Evolutionary conservation across 192 early-diverging fungal genomes (phyloP), one percentile per base, ranked within the genome.

Genomic region (Linnemannia exigua): DNA sequence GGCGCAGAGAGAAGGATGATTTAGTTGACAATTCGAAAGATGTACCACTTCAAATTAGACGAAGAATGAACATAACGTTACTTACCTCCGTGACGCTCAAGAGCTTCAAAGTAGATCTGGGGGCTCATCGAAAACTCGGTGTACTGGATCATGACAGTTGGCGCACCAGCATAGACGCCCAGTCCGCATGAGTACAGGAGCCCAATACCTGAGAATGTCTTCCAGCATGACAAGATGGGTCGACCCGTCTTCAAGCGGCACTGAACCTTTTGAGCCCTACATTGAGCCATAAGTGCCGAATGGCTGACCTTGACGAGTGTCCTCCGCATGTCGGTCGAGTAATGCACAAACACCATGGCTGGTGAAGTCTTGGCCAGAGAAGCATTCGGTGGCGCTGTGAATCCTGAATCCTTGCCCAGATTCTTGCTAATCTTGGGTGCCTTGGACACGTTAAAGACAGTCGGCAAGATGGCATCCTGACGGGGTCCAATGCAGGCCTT

Each of bases 51-150:
- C 31, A 8, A 16, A 69, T 7, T 6, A 19, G 9, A 44, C 3
- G 38, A 88, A 28, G 11, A 67, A 46, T 70, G 4, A 52, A 67
- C 61, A 17, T 67, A 37, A n/a, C 22, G 38, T 74, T 89, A 93
- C 92, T 74, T 89, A 93, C 92, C 88, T 75, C 92, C 91, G 77
- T 95, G 92, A 51, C 92, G 88, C 79, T 95, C 91, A 19, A 96
- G 75, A 41, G 91, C 89, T 71, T 97, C 96, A 74, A 97, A 96
- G 87, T 92, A 96, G 38, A 96, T 84, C 20, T 89, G 70, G n/a
- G 93, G 92, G 38, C 88, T 87, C 35, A 88, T 80, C 54, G 87
- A 90, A 61, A 89, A 96, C 51, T 95, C 95, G 5, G 87, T 70
- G n/a, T 90, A 89, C 67, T 94, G 83, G 63, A 96, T 88, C 54